These are phyloP conservation scores for Coemansia sp. DNA, from an alignment of 192 early-diverging fungal species.

Conservation along the genomic window DNA sequence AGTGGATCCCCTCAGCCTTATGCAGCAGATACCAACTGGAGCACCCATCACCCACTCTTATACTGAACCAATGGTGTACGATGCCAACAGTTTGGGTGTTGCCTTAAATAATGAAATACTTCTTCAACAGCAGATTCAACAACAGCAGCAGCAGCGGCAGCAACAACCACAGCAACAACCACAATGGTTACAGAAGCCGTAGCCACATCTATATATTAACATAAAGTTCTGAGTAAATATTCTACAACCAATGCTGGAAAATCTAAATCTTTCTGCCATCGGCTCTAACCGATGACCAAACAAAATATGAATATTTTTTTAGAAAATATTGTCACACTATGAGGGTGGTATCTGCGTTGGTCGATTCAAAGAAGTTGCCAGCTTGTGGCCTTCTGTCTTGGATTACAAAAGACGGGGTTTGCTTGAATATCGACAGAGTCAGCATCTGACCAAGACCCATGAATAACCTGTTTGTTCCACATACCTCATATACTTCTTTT, in stretches of 20 bases:
- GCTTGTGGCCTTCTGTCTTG: too few relatives aligned
- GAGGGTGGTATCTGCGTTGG: too few relatives aligned
- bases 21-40: conserved; percentile 40
- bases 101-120: conserved; percentile 8
- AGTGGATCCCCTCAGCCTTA: conserved; percentile 4
- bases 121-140: conserved; percentile 9
- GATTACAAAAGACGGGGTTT: too few relatives aligned
- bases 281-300: too few relatives aligned
- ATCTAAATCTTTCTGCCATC: too few relatives aligned
- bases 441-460: not conserved
- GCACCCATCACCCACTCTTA: conserved; percentile 34
- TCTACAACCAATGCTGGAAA: too few relatives aligned
- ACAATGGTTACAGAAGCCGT: not conserved
- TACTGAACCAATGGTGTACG: conserved; percentile 35
- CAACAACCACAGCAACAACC: conserved; percentile 7
- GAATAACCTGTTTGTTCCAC: not conserved
- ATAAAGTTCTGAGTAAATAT: not conserved
- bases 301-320: too few relatives aligned
- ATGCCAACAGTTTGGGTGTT: conserved; percentile 1
- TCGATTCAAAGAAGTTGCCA: too few relatives aligned
- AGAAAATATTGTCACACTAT: too few relatives aligned
- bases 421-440: too few relatives aligned
- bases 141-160: conserved; percentile 6
- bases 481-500: not conserved
- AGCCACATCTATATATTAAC: not conserved